Conservation (phyloP, 2,329 filamentous ascomycete genomes). For the Trichoderma lentiforme region DNA sequence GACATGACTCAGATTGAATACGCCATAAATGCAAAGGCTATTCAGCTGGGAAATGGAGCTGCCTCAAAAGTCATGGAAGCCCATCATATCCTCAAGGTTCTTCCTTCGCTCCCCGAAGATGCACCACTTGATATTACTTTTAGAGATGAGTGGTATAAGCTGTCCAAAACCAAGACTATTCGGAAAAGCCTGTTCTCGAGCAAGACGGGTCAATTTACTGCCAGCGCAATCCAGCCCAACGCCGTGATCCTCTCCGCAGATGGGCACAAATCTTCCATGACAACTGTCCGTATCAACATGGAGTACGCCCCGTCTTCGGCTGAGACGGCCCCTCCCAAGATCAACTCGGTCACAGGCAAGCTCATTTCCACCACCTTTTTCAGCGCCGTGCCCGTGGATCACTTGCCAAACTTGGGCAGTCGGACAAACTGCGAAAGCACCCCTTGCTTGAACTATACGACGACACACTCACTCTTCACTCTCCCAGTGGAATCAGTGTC, state of each 20-base stretch:
- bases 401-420: constrained; percentile 50
- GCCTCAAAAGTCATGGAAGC: constrained; percentile 39
- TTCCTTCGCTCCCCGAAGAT: constrained; percentile 49
- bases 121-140: constrained; percentile 49
- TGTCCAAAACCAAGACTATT: constrained; percentile 50
- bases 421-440: constrained; percentile 39
- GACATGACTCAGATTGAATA: constrained; percentile 55
- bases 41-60: constrained; percentile 24
- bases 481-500: constrained; percentile 32
- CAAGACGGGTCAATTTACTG: constrained; percentile 50
- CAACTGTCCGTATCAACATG: constrained; percentile 44
- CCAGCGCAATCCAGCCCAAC: constrained; percentile 43
- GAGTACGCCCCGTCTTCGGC: constrained; percentile 45
- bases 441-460: constrained; percentile 46
- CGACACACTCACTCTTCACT: constrained; percentile 41
- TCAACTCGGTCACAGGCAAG: constrained; percentile 50
- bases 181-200: constrained; percentile 51
- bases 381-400: constrained; percentile 42
- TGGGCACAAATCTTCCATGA: constrained; percentile 41
- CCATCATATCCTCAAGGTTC: constrained; percentile 47
- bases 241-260: constrained; percentile 51
- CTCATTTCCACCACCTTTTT: constrained; percentile 52
- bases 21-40: constrained; percentile 45
- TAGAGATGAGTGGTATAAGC: constrained; percentile 47
- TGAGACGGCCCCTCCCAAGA: constrained; percentile 45